Evolutionary conservation across 164 flowering plant genomes (phyloP).

Genomic region (Saururus chinensis): DNA sequence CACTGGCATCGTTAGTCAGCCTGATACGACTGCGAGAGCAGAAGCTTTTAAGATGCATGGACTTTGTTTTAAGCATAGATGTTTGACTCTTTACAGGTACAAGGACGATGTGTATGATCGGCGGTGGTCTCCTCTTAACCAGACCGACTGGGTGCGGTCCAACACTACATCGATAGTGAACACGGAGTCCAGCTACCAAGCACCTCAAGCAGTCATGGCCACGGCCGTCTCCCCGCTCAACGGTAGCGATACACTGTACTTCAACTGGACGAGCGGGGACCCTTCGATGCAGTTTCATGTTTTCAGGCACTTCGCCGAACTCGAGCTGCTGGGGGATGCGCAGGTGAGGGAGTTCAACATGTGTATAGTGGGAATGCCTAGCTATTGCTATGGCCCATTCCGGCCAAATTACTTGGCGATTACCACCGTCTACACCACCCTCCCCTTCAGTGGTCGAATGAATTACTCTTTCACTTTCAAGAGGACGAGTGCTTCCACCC

Average conservation of each 20-base stretch:
- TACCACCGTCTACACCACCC: slow-evolving; percentile 1
- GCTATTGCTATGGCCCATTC: slow-evolving; percentile 4
- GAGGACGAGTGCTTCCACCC: slow-evolving; percentile 19
- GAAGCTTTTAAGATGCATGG: too few relatives aligned
- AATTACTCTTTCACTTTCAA: slow-evolving; percentile 8
- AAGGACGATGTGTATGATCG: slow-evolving; percentile 1
- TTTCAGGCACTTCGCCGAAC: slow-evolving; percentile 30
- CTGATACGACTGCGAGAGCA: too few relatives aligned
- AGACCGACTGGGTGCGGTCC: neutral
- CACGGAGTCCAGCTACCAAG: neutral
- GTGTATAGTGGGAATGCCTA: slow-evolving; percentile 6
- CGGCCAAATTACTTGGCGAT: slow-evolving; percentile 5
- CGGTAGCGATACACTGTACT: neutral
- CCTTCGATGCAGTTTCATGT: slow-evolving; percentile 8
- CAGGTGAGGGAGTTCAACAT: slow-evolving; percentile 26
- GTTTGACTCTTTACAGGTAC: neutral
- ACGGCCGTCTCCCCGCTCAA: neutral
- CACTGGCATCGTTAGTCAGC: too few relatives aligned
- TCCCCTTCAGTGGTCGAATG: neutral
- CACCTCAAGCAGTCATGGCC: neutral
- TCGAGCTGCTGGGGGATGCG: slow-evolving; percentile 9
- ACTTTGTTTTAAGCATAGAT: too few relatives aligned
- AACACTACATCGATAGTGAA: neutral
- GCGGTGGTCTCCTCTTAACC: neutral
- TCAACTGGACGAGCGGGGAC: neutral